Percentiles rank a stretch among this genome's conserved stretches.
phyloP scores from a whole-genome alignment of 192 early-diverging fungal species.

The Neocallimastix lanati region DNA sequence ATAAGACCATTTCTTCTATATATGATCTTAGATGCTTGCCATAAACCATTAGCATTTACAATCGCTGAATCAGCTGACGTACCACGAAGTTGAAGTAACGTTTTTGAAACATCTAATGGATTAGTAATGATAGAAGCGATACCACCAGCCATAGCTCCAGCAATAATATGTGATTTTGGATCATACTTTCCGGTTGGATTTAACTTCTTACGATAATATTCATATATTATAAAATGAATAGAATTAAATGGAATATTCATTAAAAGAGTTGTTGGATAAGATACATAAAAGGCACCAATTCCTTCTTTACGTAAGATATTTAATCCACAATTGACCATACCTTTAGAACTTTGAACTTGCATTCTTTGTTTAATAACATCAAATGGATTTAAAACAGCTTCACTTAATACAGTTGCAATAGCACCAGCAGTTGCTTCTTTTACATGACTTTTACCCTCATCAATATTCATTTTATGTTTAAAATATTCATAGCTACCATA shows the following conservation, averaged over 20 bases:
- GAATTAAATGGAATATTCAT: slow-evolving; percentile 94
- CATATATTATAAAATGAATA: slow-evolving; percentile 83
- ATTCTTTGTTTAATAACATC: slow-evolving; percentile 95
- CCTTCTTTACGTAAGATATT: slow-evolving; percentile 59
- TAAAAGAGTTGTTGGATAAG: slow-evolving; percentile 78
- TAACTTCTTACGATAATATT: slow-evolving; percentile 60
- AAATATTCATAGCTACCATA: slow-evolving; percentile 88
- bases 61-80: slow-evolving; percentile 50
- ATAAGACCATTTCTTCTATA: slow-evolving; percentile 49
- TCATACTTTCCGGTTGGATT: slow-evolving; percentile 69
- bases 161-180: slow-evolving; percentile 64
- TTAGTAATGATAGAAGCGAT: slow-evolving; percentile 74
- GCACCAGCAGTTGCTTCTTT: slow-evolving; percentile 58
- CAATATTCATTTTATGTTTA: slow-evolving; percentile 51
- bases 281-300: slow-evolving; percentile 71
- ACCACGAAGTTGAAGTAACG: slow-evolving; percentile 83
- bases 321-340: slow-evolving; percentile 46
- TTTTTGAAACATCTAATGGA: slow-evolving; percentile 91
- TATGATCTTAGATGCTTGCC: slow-evolving; percentile 51
- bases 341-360: slow-evolving; percentile 65
- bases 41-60: slow-evolving; percentile 48
- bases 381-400: slow-evolving; percentile 91
- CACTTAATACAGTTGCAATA: slow-evolving; percentile 68
- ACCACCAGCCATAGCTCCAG: slow-evolving; percentile 77
- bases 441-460: slow-evolving; percentile 8